Percentiles rank a stretch among this genome's conserved stretches.
Evolutionary conservation across 1,284 basidiomycete genomes (phyloP).

Genomic region (Pseudozyma sp.): DNA sequence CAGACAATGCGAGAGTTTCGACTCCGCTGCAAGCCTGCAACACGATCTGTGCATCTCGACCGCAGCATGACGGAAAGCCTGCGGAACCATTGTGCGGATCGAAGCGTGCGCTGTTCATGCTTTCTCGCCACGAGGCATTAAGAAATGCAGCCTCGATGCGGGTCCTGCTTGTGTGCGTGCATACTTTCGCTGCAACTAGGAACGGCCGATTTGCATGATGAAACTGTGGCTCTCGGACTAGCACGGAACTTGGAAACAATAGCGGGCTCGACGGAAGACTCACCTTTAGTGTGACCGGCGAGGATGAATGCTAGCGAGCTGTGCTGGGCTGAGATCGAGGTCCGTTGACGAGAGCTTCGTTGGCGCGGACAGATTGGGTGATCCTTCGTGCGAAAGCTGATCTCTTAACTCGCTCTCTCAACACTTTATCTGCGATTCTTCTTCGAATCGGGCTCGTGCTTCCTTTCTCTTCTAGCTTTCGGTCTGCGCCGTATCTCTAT

Average conservation of each 20-base stretch:
- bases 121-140: background rate
- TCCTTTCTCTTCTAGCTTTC: conserved; percentile 16
- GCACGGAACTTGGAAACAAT: background rate
- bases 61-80: conserved; percentile 1
- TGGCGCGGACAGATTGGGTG: no score
- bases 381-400: no score
- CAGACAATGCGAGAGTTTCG: conserved; percentile 2
- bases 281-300: conserved; percentile 2
- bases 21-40: conserved; percentile 1
- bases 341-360: background rate
- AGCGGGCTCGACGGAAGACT: conserved; percentile 5
- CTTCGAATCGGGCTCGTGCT: background rate
- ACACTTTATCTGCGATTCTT: background rate
- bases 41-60: conserved; percentile 6
- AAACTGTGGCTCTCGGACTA: background rate
- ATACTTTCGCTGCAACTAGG: conserved; percentile 2
- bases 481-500: background rate
- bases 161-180: conserved; percentile 3
- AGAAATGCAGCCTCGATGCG: background rate
- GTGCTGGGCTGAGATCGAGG: background rate
- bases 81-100: background rate
- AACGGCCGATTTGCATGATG: background rate
- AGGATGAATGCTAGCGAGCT: no score
- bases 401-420: background rate
- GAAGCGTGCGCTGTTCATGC: background rate